Evolutionary conservation across 2,329 filamentous ascomycete genomes (phyloP).

Genomic region (Fusarium incarnatum): DNA sequence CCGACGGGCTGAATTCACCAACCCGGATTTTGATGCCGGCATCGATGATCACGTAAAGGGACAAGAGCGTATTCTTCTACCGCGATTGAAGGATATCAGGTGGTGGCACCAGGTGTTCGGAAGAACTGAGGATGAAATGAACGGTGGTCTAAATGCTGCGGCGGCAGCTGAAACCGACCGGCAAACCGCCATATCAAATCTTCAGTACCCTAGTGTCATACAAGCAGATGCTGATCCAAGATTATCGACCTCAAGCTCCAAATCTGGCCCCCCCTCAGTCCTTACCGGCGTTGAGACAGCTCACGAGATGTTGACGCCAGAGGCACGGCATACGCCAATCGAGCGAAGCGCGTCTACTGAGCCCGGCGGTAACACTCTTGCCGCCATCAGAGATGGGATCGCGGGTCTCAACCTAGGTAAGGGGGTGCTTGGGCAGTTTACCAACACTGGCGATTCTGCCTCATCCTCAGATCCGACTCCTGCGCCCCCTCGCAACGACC

Average conservation of each 20-base stretch:
- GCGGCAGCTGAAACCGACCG: slow-evolving; percentile 62
- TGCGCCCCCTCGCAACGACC: slow-evolving; percentile 49
- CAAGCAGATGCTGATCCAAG: slow-evolving; percentile 45
- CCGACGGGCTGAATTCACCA: slow-evolving; percentile 82
- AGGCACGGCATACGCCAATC: slow-evolving; percentile 51
- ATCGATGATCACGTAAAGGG: slow-evolving; percentile 84
- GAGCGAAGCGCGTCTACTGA: slow-evolving; percentile 61
- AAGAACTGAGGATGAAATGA: slow-evolving; percentile 92
- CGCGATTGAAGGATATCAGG: slow-evolving; percentile 78
- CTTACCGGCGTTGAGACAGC: slow-evolving; percentile 70
- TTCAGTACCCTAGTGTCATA: slow-evolving; percentile 48
- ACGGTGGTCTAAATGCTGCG: slow-evolving; percentile 70
- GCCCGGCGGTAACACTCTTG: slow-evolving; percentile 55
- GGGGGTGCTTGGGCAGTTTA: slow-evolving; percentile 54
- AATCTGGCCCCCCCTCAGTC: slow-evolving; percentile 62
- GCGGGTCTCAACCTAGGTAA: slow-evolving; percentile 62
- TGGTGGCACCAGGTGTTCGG: slow-evolving; percentile 96
- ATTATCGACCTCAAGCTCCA: slow-evolving; percentile 50
- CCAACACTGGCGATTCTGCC: slow-evolving; percentile 43
- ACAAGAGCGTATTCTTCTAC: slow-evolving; percentile 86
- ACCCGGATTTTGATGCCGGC: slow-evolving; percentile 78
- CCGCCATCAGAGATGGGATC: slow-evolving; percentile 62
- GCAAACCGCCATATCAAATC: slow-evolving; percentile 52
- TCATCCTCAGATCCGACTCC: slow-evolving; percentile 29
- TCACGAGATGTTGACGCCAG: slow-evolving; percentile 62